These are phyloP conservation scores for Moricandia moricandioides DNA, from an alignment of 345 rosid genomes.

Conservation along the genomic window DNA sequence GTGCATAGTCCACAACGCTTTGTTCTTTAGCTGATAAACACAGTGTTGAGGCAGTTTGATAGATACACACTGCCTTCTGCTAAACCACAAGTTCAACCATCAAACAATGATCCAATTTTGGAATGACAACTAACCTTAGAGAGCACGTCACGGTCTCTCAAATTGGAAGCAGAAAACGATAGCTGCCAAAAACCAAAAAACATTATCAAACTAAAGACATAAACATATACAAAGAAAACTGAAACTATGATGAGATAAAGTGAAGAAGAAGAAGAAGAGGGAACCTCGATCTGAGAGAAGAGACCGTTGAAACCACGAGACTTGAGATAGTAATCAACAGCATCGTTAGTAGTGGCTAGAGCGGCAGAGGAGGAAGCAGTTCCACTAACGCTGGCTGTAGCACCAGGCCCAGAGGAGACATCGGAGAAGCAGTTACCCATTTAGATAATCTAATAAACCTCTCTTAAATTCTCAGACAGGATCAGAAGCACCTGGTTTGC, in stretches of 20 bases:
- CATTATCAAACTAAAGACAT: neutral
- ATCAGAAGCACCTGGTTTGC: too few species aligned
- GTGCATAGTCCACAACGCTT: too few species aligned
- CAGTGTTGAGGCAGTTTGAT: neutral
- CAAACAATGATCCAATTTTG: neutral
- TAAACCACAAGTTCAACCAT: neutral
- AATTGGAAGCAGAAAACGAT: conserved; percentile 69
- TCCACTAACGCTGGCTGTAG: conserved; percentile 48
- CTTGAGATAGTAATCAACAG: conserved; percentile 61
- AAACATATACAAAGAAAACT: neutral
- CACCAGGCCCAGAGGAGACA: conserved; percentile 55
- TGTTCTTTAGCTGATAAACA: neutral
- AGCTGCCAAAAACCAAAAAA: conserved; percentile 49
- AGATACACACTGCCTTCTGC: neutral
- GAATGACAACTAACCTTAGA: conserved; percentile 61
- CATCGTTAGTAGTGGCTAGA: conserved; percentile 39
- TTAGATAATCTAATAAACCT: neutral
- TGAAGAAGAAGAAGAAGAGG: neutral
- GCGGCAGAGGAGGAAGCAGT: conserved; percentile 27
- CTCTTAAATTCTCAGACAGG: too few species aligned
- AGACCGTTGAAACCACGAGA: conserved; percentile 52
- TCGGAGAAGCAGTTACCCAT: conserved; percentile 60
- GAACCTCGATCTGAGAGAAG: conserved; percentile 72
- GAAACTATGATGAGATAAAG: neutral
- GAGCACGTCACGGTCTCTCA: conserved; percentile 65